Percentiles rank a stretch among this genome's conserved stretches.
phyloP scores from a whole-genome alignment of 257 asterid species.

The Salvia miltiorrhiza region DNA sequence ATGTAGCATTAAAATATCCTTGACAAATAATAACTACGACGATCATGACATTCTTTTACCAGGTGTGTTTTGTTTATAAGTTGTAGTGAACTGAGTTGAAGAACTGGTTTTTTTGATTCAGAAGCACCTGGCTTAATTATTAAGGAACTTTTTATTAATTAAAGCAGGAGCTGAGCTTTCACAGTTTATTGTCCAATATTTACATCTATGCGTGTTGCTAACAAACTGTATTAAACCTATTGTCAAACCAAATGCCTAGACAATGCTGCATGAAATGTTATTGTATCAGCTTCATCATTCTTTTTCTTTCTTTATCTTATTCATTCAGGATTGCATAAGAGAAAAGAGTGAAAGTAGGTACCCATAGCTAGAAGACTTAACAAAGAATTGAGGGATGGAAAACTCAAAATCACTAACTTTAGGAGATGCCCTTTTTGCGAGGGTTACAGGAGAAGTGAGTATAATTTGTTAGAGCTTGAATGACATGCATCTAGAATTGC shows the following conservation, averaged over 20 bases:
- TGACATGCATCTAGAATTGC: conserved; percentile 68
- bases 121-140: neutral
- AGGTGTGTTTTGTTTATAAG: neutral
- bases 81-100: neutral
- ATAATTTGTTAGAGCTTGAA: conserved; percentile 49
- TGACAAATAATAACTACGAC: neutral
- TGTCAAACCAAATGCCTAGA: too few species aligned
- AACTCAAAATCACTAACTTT: conserved; percentile 38
- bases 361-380: conserved; percentile 48
- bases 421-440: conserved; percentile 71
- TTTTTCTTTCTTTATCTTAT: neutral
- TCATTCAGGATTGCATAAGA: conserved; percentile 26
- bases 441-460: conserved; percentile 42
- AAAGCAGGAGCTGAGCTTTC: neutral
- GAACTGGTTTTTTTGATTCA: neutral
- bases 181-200: neutral
- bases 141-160: neutral
- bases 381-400: conserved; percentile 51
- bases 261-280: neutral
- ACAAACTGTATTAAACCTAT: too few species aligned
- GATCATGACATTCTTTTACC: neutral
- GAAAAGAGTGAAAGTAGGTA: conserved; percentile 27
- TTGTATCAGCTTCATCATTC: neutral
- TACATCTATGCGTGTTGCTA: too few species aligned
- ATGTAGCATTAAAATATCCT: neutral